Base-by-base conservation (phyloP, 2,329 filamentous ascomycete species). In the Lizonia empirigonia region DNA sequence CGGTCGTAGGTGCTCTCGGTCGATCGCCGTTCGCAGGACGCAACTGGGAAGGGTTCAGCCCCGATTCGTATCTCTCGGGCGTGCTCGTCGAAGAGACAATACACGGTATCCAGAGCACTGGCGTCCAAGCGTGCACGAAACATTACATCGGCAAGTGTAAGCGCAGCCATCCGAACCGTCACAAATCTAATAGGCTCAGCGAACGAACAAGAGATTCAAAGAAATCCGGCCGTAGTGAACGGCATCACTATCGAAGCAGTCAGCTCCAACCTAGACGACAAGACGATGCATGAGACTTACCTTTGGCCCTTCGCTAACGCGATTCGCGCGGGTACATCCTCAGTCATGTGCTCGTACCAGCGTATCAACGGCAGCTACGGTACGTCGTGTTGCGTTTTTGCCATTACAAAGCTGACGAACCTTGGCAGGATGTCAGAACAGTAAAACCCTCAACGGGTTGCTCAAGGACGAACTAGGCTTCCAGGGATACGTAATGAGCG, bases 221-320 rank as follows among this genome's bases (percentile, higher is more conserved):
- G 78, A 7, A 67, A 74, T 7, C 68, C 70, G 9, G 71, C 74
- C 50, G 77, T 64, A 16, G 81, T 81, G 34, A 87, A 87, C 61
- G 77, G 22, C n/a, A 22, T 22, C 7, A 10, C 15, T 9, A 16
- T 51, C 82, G 80, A 61, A 75, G 75, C 40, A 73, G 55, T 13
- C 53, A 78, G 16, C 68, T 81, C 50, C 81, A 82, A 52, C n/a
- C 8, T 52, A 19, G 80, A 87, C 50, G 85, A 88, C 62, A 80
- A 81, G 58, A 85, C 84, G 0, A 76, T 88, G 49, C 84, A 87
- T 57, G 85, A 88, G 66, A 76, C 82, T 13, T 88, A 88, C 47
- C 75, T 85, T 1, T 88, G 84, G 80, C 85, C 86, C 0, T 89
- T 88, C 53, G 79, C 83, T 53, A 82, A 88, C 50, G 80, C 82